Percentiles rank a stretch among this genome's conserved stretches.
Conservation (phyloP, 495 filamentous ascomycete species). For the Bathelium albidoporum region DNA sequence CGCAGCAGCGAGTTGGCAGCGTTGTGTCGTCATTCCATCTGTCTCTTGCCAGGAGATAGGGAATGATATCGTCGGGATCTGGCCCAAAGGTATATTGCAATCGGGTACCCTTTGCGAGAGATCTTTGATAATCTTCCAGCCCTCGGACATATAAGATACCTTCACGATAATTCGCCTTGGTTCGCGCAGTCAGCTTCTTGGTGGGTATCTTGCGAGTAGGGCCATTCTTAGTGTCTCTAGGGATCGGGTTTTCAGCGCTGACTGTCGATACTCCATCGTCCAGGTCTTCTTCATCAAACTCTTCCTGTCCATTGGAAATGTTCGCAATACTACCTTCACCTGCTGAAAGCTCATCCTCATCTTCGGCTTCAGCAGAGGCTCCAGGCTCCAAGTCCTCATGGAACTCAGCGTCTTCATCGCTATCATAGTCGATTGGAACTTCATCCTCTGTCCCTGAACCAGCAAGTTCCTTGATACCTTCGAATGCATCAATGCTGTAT, state of each 20-base stretch:
- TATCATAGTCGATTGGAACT: constrained; percentile 1
- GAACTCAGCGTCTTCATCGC: constrained; percentile 2
- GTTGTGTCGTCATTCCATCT: constrained; percentile 40
- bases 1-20: constrained; percentile 37
- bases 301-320: constrained; percentile 1
- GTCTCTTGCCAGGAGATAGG: constrained; percentile 38
- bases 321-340: constrained; percentile 10
- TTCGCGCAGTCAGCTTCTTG: not conserved
- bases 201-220: constrained; percentile 3
- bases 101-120: not conserved
- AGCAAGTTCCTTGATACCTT: constrained; percentile 14
- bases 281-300: constrained; percentile 5
- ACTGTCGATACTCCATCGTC: constrained; percentile 5
- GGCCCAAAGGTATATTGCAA: not conserved
- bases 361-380: constrained; percentile 1
- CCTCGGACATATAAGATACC: constrained; percentile 8
- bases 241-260: not conserved
- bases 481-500: constrained; percentile 20
- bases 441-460: not conserved
- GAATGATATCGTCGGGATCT: constrained; percentile 30
- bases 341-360: constrained; percentile 9
- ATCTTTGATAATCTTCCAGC: not conserved
- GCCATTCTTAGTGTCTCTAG: not conserved
- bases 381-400: not conserved
- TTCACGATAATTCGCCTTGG: not conserved